These are phyloP conservation scores for Lactifluus volemus DNA, from an alignment of 768 basidiomycete species.

Conservation along the genomic window DNA sequence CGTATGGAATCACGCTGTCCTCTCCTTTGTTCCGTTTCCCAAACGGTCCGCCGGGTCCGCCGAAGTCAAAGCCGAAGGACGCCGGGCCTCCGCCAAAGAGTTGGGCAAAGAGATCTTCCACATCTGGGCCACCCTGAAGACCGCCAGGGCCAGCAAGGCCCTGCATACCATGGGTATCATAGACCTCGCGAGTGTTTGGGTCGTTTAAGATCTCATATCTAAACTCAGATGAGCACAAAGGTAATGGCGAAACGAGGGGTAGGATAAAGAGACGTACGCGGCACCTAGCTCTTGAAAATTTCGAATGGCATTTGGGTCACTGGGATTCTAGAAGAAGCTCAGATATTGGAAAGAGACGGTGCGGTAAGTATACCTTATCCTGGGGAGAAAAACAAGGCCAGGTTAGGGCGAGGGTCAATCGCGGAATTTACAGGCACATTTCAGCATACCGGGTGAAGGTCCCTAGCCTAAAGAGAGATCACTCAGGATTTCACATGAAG, in stretches of 20 bases:
- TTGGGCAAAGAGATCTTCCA: slow-evolving; percentile 69
- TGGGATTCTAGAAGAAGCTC: slow-evolving; percentile 59
- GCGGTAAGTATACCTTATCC: slow-evolving; percentile 50
- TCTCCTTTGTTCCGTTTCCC: slow-evolving; percentile 49
- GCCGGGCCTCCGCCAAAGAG: slow-evolving; percentile 56
- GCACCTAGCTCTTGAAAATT: slow-evolving; percentile 87
- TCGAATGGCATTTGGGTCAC: slow-evolving; percentile 73
- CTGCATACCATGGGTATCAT: slow-evolving; percentile 68
- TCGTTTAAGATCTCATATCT: slow-evolving; percentile 83
- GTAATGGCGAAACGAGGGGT: background rate
- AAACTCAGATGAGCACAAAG: background rate
- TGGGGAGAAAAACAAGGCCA: slow-evolving; percentile 23
- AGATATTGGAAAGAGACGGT: background rate
- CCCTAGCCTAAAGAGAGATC: slow-evolving; percentile 52
- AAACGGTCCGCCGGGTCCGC: slow-evolving; percentile 24
- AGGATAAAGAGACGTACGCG: slow-evolving; percentile 51
- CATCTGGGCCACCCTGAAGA: slow-evolving; percentile 33
- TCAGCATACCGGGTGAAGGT: slow-evolving; percentile 72
- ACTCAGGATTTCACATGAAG: slow-evolving; percentile 19
- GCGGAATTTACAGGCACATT: background rate
- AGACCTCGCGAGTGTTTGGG: slow-evolving; percentile 54
- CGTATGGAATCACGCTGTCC: slow-evolving; percentile 68
- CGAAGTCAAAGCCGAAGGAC: slow-evolving; percentile 60
- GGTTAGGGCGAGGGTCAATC: slow-evolving; percentile 8
- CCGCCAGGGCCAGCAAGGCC: slow-evolving; percentile 45